Conservation (phyloP, 192 early-diverging fungal genomes). For the Coemansia sp. region DNA sequence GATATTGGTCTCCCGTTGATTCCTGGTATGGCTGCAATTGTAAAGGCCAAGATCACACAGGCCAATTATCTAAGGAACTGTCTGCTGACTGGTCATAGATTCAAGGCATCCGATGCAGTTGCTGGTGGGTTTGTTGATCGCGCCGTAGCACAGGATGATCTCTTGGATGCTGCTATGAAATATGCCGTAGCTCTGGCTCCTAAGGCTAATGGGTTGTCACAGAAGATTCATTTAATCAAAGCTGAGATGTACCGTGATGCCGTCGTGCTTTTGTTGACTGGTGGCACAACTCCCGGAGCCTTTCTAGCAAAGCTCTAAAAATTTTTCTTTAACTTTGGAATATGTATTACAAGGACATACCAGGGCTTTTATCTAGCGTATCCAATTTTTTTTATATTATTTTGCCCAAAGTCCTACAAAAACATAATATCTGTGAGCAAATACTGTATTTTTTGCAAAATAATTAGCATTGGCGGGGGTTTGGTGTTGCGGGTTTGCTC, state of each 20-base stretch:
- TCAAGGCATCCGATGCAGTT: constrained; percentile 61
- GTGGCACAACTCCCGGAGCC: constrained; percentile 31
- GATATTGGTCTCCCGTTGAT: constrained; percentile 66
- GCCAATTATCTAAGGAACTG: constrained; percentile 63
- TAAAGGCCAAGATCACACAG: constrained; percentile 60
- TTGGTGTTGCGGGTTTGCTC: too few species aligned
- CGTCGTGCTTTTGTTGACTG: constrained; percentile 32
- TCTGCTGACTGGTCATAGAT: constrained; percentile 62
- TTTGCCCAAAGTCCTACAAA: too few species aligned
- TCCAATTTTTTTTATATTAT: too few species aligned
- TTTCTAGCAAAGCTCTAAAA: constrained; percentile 49
- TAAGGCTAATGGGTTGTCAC: constrained; percentile 57
- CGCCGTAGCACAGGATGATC: constrained; percentile 54
- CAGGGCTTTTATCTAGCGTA: too few species aligned
- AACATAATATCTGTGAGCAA: too few species aligned
- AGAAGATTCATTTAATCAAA: constrained; percentile 61
- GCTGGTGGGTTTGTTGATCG: constrained; percentile 61
- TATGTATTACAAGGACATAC: too few species aligned
- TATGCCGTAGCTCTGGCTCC: constrained; percentile 57
- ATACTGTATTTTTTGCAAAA: too few species aligned
- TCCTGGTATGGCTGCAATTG: constrained; percentile 67
- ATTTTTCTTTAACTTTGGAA: too few species aligned
- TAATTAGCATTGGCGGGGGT: too few species aligned
- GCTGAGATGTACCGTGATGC: constrained; percentile 65
- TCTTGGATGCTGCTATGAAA: constrained; percentile 55